Evolutionary conservation across 208 protist genomes (phyloP), one percentile per base, ranked within the genome.

Genomic region (Willaertia magna): DNA sequence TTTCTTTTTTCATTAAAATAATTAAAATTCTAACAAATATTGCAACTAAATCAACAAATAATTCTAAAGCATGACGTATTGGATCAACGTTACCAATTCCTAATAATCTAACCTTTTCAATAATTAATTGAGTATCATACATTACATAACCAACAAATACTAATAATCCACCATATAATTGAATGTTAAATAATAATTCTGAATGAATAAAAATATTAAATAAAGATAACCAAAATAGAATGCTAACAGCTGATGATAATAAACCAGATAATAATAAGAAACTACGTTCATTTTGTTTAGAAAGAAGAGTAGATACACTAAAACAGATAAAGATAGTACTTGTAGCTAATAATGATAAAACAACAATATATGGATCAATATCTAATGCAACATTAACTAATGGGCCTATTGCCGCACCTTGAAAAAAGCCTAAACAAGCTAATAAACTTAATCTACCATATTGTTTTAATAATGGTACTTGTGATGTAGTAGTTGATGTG

Each of bases 101-200:
- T 6, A 67, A 16, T 40, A 55, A 11, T 3, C 16, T 39, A 14
- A 30, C 79, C 87, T 90, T 87, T 43, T 88, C 82, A n/a, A 91
- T 86, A 49, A 91, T 91, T 61, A 92, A 34, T 87, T 92, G 90
- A 11, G 90, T 92, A 49, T 92, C 90, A 83, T 89, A 92, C 22
- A 88, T 12, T 52, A 92, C 76, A 61, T 88, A 92, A 0, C 84
- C 82, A 16, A 48, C 49, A 84, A 92, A 92, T 22, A 92, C 48
- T 11, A 90, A 20, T 20, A 92, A 81, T 39, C 90, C 90, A n/a
- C 48, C 76, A 67, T 91, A 91, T 16, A 91, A 76, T 42, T 89
- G 30, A 0, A 75, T 85, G 20, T 61, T 26, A 26, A 87, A 89
- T 4, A 26, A 67, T 34, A 67, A 67, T 67, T 26, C 34, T 22